Conservation (phyloP, 2,329 filamentous ascomycete species). For the Metarhizium humberi region DNA sequence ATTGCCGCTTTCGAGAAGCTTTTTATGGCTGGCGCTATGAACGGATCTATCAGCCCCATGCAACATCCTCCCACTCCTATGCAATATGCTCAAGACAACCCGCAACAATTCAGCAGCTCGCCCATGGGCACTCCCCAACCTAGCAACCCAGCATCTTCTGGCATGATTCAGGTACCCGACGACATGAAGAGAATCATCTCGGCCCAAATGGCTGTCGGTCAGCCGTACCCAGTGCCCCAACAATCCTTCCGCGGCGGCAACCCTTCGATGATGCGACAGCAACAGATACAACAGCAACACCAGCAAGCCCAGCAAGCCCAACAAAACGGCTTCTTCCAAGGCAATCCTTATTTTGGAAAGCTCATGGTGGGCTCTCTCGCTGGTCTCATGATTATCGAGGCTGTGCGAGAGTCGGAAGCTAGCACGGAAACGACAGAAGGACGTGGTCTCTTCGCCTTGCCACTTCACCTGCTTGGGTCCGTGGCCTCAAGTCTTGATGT, state of each 20-base stretch:
- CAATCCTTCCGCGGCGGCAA: conserved; percentile 37
- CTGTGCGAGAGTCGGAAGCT: conserved; percentile 57
- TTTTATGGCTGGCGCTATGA: conserved; percentile 68
- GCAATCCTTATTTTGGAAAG: conserved; percentile 55
- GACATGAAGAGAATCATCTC: conserved; percentile 54
- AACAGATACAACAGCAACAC: conserved; percentile 44
- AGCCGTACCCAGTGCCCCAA: conserved; percentile 41
- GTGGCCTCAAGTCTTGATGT: conserved; percentile 40
- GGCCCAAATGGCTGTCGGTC: conserved; percentile 44
- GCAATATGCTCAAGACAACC: conserved; percentile 33
- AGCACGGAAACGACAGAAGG: conserved; percentile 55
- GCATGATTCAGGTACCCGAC: conserved; percentile 58
- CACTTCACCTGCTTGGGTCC: conserved; percentile 45
- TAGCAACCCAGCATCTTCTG: conserved; percentile 33
- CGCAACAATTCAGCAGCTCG: conserved; percentile 36
- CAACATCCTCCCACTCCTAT: conserved; percentile 45
- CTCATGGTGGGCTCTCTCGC: conserved; percentile 90
- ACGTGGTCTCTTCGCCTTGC: conserved; percentile 57
- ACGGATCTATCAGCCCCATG: conserved; percentile 44
- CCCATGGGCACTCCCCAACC: conserved; percentile 30
- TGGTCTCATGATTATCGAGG: conserved; percentile 85
- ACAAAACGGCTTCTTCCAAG: conserved; percentile 43
- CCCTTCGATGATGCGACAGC: conserved; percentile 40
- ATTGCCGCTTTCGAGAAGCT: conserved; percentile 70
- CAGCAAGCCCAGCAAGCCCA: conserved; percentile 38